Evolutionary conservation across 106 monocot genomes (phyloP), one percentile per base, ranked within the genome.

Genomic region (Apostasia ramifera): DNA sequence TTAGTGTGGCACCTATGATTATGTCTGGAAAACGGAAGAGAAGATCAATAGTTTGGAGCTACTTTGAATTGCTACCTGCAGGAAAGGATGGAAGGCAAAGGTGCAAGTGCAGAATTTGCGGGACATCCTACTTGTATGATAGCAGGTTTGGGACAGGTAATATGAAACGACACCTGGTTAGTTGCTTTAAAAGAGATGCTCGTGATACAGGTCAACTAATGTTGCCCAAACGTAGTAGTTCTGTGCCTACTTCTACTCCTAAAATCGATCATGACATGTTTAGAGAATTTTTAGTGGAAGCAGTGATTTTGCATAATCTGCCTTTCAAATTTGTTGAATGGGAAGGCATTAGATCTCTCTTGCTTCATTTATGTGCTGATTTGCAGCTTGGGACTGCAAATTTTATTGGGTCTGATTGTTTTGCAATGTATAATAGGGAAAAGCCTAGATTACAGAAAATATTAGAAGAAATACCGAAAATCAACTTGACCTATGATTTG

Each of bases 401-500:
- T 71, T 47, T 14, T 6, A 37, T 59, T 59, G 56, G 57, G 12
- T 44, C 8, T 59, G 74, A 68, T 53, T 75, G 74, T 48, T 6
- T 75, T 67, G 44, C 26, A 59, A 42, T 75, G 3, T 57, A 75
- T 60, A 48, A 57, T 47, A 67, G 60, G 52, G 51, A 75, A 42
- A 67, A 44, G 74, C 43, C 5, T 14, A 75, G 60, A 67, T 13
- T 68, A 43, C 48, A 68, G 3, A 41, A 37, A 40, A 65, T 66
- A 43, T 57, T 67, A 42, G 53, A 67, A 15, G 67, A 68, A 42
- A 52, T 64, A 66, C 40, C 50, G 50, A 55, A 55, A 43, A 38
- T 76, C 15, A 59, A 57, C 55, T 72, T 81, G 10, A 76, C 72
- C 9, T 71, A 10, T 60, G 76, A 71, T 72, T 11, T 72, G 5